Evolutionary conservation across 1,284 basidiomycete genomes (phyloP), one percentile per base, ranked within the genome.

Genomic region (Pseudozyma thailandica): DNA sequence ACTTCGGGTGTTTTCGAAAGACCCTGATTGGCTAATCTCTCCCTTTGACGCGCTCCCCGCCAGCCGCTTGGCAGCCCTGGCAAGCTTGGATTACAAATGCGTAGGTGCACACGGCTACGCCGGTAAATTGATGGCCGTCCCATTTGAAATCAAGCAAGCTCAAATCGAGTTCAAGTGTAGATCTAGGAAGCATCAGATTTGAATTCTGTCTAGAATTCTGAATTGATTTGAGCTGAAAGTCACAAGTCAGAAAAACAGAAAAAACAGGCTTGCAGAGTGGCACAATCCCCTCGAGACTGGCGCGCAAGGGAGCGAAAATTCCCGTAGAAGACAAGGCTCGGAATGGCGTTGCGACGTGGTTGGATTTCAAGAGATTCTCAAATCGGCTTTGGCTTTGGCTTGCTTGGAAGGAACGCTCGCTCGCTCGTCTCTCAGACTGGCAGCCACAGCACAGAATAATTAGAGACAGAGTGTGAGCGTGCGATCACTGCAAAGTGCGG

Each of bases 1-100:
- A 8, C 9, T 20, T 70, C 66, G 66, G 66, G 66, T 70, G 65
- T 53, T 62, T 62, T 62, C 65, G 59, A 57, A 50, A 63, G 51
- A 49, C 65, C 43, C 48, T 70, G 66, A 70, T 70, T 70, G 66
- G 66, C 51, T 64, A 56, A 64, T 41, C 57, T 41, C 30, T 12
- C 20, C 18, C 6, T 45, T 35, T 18, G 46, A 45, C 46, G 51
- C 44, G 57, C 33, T 49, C n/a, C n/a, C n/a, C n/a, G n/a, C n/a
- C n/a, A n/a, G n/a, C n/a, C n/a, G n/a, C n/a, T n/a, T n/a, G n/a
- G n/a, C n/a, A n/a, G 33, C 33, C 33, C n/a, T 35, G 33, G 15
- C 33, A 12, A 35, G 33, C 6, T 16, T 35, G 37, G 60, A 70
- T 70, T 70, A 70, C 60, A 63, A 70, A 70, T 70, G 28, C 20